phyloP scores from a whole-genome alignment of 2,329 filamentous ascomycete genomes.

The Phyllosticta capitalensis region DNA sequence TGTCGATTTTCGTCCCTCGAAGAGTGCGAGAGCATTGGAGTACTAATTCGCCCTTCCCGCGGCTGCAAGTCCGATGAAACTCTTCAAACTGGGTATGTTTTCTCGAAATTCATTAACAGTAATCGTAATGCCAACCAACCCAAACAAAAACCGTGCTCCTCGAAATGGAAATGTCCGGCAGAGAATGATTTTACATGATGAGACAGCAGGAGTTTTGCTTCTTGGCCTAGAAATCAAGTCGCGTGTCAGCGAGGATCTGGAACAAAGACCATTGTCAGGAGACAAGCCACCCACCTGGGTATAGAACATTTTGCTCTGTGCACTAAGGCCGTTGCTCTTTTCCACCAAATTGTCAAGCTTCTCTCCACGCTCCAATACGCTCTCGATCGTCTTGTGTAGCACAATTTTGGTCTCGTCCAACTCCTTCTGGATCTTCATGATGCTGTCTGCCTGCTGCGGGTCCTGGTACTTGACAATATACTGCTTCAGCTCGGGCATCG shows the following conservation, averaged over 20 bases:
- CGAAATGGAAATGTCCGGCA: slow-evolving; percentile 2
- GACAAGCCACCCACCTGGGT: slow-evolving; percentile 46
- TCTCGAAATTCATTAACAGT: slow-evolving; percentile 8
- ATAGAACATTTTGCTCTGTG: slow-evolving; percentile 97
- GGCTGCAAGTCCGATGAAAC: background rate
- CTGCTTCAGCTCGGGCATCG: slow-evolving; percentile 67
- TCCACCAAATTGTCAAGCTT: slow-evolving; percentile 91
- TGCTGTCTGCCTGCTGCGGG: slow-evolving; percentile 79
- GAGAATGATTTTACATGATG: slow-evolving; percentile 36
- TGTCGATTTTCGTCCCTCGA: no score
- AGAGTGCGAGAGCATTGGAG: background rate
- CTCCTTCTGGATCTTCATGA: slow-evolving; percentile 93
- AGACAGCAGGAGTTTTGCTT: slow-evolving; percentile 53
- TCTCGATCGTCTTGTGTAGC: slow-evolving; percentile 93
- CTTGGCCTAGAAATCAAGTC: slow-evolving; percentile 37
- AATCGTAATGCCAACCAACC: slow-evolving; percentile 10
- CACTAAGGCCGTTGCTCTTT: slow-evolving; percentile 85
- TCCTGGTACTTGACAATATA: slow-evolving; percentile 77
- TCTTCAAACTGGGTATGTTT: slow-evolving; percentile 10
- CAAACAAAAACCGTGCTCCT: slow-evolving; percentile 2
- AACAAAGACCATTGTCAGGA: background rate
- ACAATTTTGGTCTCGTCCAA: slow-evolving; percentile 96
- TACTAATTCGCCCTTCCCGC: background rate
- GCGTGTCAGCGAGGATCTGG: slow-evolving; percentile 7
- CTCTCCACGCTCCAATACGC: slow-evolving; percentile 78